phyloP scores from a whole-genome alignment of 2,329 filamentous ascomycete species.

The Anisogramma anomala region DNA sequence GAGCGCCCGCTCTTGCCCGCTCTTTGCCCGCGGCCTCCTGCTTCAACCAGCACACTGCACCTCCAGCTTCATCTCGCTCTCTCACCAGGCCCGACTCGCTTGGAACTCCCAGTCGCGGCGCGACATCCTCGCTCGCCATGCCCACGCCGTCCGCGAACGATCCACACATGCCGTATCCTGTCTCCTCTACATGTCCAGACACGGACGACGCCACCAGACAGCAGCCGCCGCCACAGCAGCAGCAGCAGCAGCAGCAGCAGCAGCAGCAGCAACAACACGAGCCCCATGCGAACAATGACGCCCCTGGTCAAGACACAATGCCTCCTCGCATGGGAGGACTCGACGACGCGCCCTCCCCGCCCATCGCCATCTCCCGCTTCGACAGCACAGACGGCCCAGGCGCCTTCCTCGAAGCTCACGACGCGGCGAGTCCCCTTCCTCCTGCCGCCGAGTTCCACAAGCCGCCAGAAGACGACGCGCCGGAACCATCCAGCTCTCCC shows the following conservation, averaged over 20 bases:
- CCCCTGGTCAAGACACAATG: slow-evolving; percentile 1
- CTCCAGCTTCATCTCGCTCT: no score
- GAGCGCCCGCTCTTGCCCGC: no score
- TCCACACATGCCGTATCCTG: slow-evolving; percentile 7
- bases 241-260: no score
- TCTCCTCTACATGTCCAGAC: slow-evolving; percentile 13
- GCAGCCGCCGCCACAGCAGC: no score
- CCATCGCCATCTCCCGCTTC: slow-evolving; percentile 32
- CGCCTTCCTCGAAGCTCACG: slow-evolving; percentile 3
- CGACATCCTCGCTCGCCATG: slow-evolving; percentile 4
- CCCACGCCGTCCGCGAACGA: slow-evolving; percentile 14
- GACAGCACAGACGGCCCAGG: slow-evolving; percentile 13
- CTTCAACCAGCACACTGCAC: no score
- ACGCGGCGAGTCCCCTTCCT: background rate
- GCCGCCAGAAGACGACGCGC: slow-evolving; percentile 3
- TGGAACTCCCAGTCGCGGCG: no score
- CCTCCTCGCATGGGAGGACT: slow-evolving; percentile 8
- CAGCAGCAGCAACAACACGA: background rate
- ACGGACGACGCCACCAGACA: slow-evolving; percentile 3
- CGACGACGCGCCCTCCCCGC: slow-evolving; percentile 24
- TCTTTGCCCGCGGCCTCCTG: no score
- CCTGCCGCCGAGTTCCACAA: background rate
- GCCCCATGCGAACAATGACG: background rate
- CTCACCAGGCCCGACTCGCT: no score
- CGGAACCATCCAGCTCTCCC: slow-evolving; percentile 6